phyloP scores from a whole-genome alignment of 495 filamentous ascomycete genomes.

The Lasiosphaeria ovina region DNA sequence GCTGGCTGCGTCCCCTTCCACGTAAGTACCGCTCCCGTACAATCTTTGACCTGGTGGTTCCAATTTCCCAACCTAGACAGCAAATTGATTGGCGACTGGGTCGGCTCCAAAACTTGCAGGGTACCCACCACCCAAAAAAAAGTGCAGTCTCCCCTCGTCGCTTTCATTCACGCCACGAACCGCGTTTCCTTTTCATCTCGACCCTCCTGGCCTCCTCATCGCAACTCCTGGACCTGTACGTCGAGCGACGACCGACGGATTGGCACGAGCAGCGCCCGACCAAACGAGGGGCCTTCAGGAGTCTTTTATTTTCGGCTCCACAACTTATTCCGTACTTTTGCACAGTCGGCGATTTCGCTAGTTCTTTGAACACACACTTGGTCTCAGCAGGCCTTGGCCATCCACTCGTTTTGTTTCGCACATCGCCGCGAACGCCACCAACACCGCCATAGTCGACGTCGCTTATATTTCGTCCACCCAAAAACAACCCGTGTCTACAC shows the following conservation, averaged over 20 bases:
- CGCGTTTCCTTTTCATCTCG: not conserved
- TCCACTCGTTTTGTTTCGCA: slow-evolving; percentile 32
- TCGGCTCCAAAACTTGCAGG: not conserved
- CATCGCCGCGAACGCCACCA: slow-evolving; percentile 14
- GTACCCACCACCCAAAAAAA: slow-evolving; percentile 4
- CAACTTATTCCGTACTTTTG: not conserved
- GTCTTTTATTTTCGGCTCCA: not conserved
- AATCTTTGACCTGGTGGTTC: slow-evolving; percentile 15
- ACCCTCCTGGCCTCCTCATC: slow-evolving; percentile 1
- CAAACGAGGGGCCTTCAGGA: not conserved
- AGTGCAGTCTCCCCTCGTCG: not conserved
- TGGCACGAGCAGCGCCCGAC: slow-evolving; percentile 2
- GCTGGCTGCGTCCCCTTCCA: not conserved
- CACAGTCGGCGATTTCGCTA: not conserved
- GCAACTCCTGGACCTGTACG: not conserved
- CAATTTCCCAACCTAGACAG: slow-evolving; percentile 28
- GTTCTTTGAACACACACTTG: slow-evolving; percentile 6
- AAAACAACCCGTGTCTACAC: not conserved
- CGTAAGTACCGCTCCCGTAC: too few species aligned
- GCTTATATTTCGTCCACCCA: not conserved
- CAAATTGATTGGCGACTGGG: slow-evolving; percentile 20
- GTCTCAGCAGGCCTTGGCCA: slow-evolving; percentile 34
- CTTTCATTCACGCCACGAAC: slow-evolving; percentile 1
- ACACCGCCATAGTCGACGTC: not conserved
- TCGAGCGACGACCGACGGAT: slow-evolving; percentile 4